Evolutionary conservation across 305 asterid genomes (phyloP), one percentile per base, ranked within the genome.

Genomic region (Fraxinus greggii): DNA sequence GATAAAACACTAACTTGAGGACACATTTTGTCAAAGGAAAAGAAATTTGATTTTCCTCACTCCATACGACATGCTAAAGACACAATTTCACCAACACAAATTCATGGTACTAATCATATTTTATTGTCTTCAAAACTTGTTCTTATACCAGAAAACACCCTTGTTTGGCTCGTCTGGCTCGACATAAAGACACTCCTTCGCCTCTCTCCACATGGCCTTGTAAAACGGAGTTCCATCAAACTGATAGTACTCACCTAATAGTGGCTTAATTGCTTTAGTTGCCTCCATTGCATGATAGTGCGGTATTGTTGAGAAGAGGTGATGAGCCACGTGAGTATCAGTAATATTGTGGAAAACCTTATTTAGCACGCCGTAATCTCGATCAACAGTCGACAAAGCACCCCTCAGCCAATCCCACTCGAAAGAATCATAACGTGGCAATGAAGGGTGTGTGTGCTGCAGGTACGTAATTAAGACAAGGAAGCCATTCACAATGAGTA

Each of bases 381-480:
- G 77, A 42, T 92, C 97, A 7, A 87, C 87, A 2, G 94, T 91
- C 3, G 94, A 93, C 87, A 92, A 78, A 12, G 97, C 93, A 36
- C 97, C 97, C 82, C 92, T 84, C 21, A 92, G 89, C 97, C 97
- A 92, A 61, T 91, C 94, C 97, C 97, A 91, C 79, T 92, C 97
- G 0, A 91, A 79, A 0, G 94, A 89, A 70, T 92, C 92, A 17
- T 91, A 92, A 78, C 88, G 94, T 5, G 97, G 94, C 87, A 92
- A 78, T 23, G 97, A 80, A 0, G 94, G 92, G 79, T 92, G 94
- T 4, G 97, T 91, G 87, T 92, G 97, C 89, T 92, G 97, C 85
- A 92, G 63, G n/a, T 61, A 92, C 0, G 97, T 92, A 82, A 92
- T 91, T 82, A 91, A 51, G 36, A 92, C 97, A 19, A 92, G 92